Conservation (phyloP, 2,329 filamentous ascomycete genomes). For the Chrysosporium keratinophilum region DNA sequence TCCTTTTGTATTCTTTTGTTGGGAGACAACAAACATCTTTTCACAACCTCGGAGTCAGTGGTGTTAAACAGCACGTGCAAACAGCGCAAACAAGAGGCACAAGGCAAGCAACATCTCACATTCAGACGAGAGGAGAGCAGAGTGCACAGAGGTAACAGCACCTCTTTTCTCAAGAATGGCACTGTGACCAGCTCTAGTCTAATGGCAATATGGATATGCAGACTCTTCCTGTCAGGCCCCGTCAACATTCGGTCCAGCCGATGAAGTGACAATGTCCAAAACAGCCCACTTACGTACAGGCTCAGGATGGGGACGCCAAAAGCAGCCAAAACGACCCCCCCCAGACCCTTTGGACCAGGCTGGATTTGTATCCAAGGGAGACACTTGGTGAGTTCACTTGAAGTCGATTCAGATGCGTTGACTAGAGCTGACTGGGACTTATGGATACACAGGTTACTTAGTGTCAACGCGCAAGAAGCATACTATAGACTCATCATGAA, state of each 20-base stretch:
- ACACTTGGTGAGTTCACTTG: conserved; percentile 54
- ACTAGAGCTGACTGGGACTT: conserved; percentile 23
- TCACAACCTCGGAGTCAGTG: neutral
- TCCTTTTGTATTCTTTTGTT: neutral
- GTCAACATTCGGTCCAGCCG: conserved; percentile 4
- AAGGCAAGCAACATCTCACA: neutral
- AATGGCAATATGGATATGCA: neutral
- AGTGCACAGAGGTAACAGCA: neutral
- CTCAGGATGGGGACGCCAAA: conserved; percentile 54
- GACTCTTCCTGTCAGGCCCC: neutral
- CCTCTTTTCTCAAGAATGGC: neutral
- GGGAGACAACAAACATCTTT: neutral
- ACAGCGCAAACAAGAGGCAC: conserved; percentile 23
- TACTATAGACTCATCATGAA: conserved; percentile 84
- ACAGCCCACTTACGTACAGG: conserved; percentile 11
- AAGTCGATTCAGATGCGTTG: neutral
- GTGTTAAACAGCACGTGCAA: conserved; percentile 15
- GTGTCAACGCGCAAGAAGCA: conserved; percentile 66
- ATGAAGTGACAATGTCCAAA: conserved; percentile 1
- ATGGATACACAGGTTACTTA: conserved; percentile 49
- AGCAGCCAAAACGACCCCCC: conserved; percentile 48
- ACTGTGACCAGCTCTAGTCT: neutral
- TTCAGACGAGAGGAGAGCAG: neutral
- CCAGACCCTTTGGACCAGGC: conserved; percentile 69
- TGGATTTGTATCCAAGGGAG: conserved; percentile 82